Evolutionary conservation across 1,284 basidiomycete species (phyloP), one percentile per base, ranked within the genome.

Genomic region (Somion occarium): DNA sequence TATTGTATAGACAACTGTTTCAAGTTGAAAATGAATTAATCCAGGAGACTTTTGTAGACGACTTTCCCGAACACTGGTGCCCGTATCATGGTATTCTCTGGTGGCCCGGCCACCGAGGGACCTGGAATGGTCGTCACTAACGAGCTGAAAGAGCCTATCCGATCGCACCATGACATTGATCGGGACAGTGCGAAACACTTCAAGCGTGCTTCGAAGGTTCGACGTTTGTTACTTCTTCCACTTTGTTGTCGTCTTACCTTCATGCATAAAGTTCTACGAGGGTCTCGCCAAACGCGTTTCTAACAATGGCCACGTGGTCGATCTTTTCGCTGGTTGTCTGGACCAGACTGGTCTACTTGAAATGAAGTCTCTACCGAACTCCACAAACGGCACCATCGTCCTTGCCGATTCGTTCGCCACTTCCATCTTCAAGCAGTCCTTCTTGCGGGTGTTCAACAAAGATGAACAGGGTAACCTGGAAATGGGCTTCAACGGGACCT

Each of bases 401-500:
- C 79, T 98, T 30, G 93, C 96, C 44, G 97, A 99, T 68, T 96
- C 93, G 3, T 99, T 99, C 71, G 89, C 93, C 48, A 99, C 96
- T 34, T 95, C 93, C 38, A 98, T 99, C 69, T 99, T 99, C 83
- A 98, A 98, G 76, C 95, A 98, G 72, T 90, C 85, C 61, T 98
- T 98, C 85, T 79, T 98, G 52, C 85, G 95, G 50, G 78, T 97
- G 47, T 95, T 99, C 69, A 85, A 79, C 65, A 98, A 98, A 71
- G 96, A 98, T 63, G 92, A 93, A 19, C 84, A 96, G 59, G 96
- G 94, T 0, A 80, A 91, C 63, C 75, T 99, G 22, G 85, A 91
- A 65, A 98, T 99, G 95, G 96, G 96, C 56, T 99, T 99, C 76
- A 99, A 99, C 63, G 96, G 94, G 5, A 99, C 95, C 0, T 96